Base-by-base conservation (phyloP, 2,329 filamentous ascomycete species). In the Plectosphaerella sp. region DNA sequence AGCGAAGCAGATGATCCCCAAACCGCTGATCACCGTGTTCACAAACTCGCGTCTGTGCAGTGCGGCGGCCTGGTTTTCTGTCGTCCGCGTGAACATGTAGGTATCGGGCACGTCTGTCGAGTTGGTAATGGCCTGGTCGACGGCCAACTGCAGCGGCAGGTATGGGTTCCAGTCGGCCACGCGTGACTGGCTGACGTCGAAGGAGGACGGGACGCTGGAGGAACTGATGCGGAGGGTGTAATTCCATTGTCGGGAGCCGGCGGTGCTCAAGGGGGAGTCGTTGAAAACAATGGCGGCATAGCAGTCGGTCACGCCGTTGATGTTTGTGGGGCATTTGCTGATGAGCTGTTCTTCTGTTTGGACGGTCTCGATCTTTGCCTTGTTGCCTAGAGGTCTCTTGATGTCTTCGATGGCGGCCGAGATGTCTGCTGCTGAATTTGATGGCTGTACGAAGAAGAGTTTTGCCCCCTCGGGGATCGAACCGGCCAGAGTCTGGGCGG, bases 1-100 rank as follows among this genome's bases (percentile, higher is more conserved):
- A 54, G 88, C 79, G 61, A 87, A 83, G 59, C 87, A 83, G 2
- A 82, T 83, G 22, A 87, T 45, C 6, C 18, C 22, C 5, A 50
- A 42, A 4, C 42, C 49, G 6, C 18, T 16, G 18, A 20, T 14
- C 2, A 50, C n/a, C 33, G 37, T 46, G 41, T 22, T 18, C 16
- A 46, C 14, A 28, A 39, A 46, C 7, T 37, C 14, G 7, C 25
- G 25, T 16, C 49, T 25, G 5, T 39, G 9, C 12, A 46, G 18
- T 1, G 33, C 18, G 3, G 15, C 10, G 15, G 33, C 49, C 18
- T 50, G 33, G 2, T 46, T 28, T 15, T 37, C 28, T 11, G 49
- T 45, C 28, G 43, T 50, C 5, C 49, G 41, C 18, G 49, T 50
- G n/a, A 46, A 50, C 42, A 46, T 46, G 41, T 39, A 46, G 12